Base-by-base conservation (phyloP, 495 filamentous ascomycete species). In the Hypoxylon lienhwacheense region DNA sequence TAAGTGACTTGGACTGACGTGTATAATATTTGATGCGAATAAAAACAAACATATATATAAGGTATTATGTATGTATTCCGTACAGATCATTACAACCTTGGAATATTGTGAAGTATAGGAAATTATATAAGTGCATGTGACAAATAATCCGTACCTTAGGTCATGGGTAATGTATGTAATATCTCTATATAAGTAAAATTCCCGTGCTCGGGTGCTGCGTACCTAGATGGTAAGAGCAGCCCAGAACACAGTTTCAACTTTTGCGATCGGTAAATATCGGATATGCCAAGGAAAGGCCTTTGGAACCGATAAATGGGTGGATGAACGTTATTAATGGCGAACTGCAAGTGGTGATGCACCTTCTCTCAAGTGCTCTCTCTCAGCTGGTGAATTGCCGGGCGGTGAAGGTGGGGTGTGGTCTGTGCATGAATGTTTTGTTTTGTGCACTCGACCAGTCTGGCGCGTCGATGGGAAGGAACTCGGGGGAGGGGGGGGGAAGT, bases 381-480 rank as follows among this genome's bases (percentile, higher is more conserved):
- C 34, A 55, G 36, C 40, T 52, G 10, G 17, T 31, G 50, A 67
- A 68, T 55, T 70, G 70, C 69, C 73, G 71, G 60, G 64, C 64
- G 59, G 64, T 66, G 64, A 65, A 59, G 35, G 64, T 62, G 64
- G 64, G 64, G 57, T 61, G 51, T 62, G 20, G 43, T 49, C 37
- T 22, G 39, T 50, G 45, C 32, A 46, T 39, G 11, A 29, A 31
- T 37, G 36, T 26, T 48, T 15, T 36, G 28, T 34, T 47, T 47
- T 24, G 37, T 32, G n/a, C n/a, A n/a, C n/a, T n/a, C n/a, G n/a
- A n/a, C n/a, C 6, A 16, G 42, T 8, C 26, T 31, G 42, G 22
- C 15, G 40, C 25, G 28, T 44, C 40, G 25, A 19, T 39, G 14
- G 40, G 46, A 49, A 46, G 58, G 50, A 36, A 14, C 29, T 58